Base-by-base conservation (phyloP, 2,329 filamentous ascomycete genomes). In the Aspergillus chevalieri region DNA sequence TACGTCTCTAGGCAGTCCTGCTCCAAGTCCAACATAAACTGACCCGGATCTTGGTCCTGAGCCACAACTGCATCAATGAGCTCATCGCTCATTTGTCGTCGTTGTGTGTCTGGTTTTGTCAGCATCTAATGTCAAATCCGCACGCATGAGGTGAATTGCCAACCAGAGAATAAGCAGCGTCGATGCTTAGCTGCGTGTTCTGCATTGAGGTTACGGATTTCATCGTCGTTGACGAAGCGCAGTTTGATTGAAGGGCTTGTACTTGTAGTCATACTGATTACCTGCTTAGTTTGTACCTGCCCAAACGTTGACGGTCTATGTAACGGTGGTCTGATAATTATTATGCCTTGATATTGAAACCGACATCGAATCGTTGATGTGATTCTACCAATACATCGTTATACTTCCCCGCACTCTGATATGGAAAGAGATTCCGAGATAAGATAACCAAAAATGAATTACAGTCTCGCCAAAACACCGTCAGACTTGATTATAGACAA, bases 151-250 rank as follows among this genome's bases (percentile, higher is more conserved):
- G 10, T 12, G 2, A 12, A 21, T 12, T 24, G 28, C 28, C 7
- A 9, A 52, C 54, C 54, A 41, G 52, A 51, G 38, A 56, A 56
- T 3, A 56, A 54, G 7, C 49, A 45, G 26, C 50, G 49, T 3
- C 54, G 47, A 38, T 54, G 46, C 14, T 51, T 54, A 2, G 54
- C 54, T 22, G 54, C 49, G 42, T 46, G 52, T 34, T 43, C 44
- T 4, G 50, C 46, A 44, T 45, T 55, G 22, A 61, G 44, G 36
- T 44, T 51, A 43, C 53, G 48, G 47, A 52, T 43, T 43, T 52
- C 52, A 24, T 52, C 36, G 28, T 49, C 34, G 19, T 57, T 44
- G 17, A 56, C 43, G n/a, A 56, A 54, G 4, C 38, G 17, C 2
- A 41, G 4, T 30, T 30, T 30, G 9, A 30, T 30, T 3, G 26